Percentiles rank a stretch among this genome's conserved stretches.
Conservation (phyloP, 305 asterid species). For the Solanum hybrid region DNA sequence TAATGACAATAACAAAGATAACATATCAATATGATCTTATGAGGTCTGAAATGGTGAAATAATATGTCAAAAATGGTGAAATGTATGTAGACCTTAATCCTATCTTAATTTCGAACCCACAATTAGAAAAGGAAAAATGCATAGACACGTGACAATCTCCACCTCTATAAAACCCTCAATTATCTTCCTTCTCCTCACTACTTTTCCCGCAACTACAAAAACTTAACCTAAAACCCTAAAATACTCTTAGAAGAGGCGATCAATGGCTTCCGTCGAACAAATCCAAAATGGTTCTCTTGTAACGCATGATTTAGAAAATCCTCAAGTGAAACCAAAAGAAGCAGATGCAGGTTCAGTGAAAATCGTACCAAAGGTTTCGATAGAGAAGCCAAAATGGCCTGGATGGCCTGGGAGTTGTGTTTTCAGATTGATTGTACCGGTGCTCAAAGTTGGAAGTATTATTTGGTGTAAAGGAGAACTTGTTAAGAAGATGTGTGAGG, state of each 20-base stretch:
- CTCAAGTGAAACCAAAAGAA: not conserved
- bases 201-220: not conserved
- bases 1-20: not conserved
- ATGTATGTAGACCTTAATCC: too few species aligned
- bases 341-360: not conserved
- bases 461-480: constrained; percentile 87
- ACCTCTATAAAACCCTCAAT: not conserved
- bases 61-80: too few species aligned
- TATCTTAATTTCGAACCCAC: too few species aligned
- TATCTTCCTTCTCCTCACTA: not conserved
- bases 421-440: constrained; percentile 65
- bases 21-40: not conserved
- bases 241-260: not conserved
- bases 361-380: not conserved
- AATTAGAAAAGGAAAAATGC: too few species aligned
- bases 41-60: not conserved
- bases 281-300: not conserved
- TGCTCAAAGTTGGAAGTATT: constrained; percentile 73
- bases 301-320: not conserved
- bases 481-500: constrained; percentile 78
- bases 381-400: constrained; percentile 53
- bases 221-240: not conserved
- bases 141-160: not conserved
- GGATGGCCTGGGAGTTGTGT: constrained; percentile 92
- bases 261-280: not conserved